Evolutionary conservation across 2,329 filamentous ascomycete species (phyloP).

Genomic region (Fragosphaeria purpurea): DNA sequence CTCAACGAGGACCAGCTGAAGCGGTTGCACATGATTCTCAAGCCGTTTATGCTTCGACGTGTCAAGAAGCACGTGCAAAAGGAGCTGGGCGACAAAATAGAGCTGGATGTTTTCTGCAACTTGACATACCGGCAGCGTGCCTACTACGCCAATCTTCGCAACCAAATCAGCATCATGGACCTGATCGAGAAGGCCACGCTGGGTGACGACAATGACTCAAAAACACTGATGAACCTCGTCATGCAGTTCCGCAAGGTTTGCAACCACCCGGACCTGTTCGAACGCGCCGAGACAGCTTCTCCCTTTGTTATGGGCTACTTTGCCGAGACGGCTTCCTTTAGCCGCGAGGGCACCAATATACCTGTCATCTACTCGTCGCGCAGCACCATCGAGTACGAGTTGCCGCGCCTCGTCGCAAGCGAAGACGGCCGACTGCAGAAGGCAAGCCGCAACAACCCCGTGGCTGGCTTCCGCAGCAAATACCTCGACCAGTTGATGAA

Average conservation of each 20-base stretch:
- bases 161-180: constrained; percentile 98
- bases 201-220: constrained; percentile 88
- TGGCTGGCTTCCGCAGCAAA: constrained; percentile 70
- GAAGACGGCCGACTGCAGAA: constrained; percentile 67
- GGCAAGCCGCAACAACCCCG: constrained; percentile 60
- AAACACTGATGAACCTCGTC: constrained; percentile 95
- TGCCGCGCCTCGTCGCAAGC: constrained; percentile 77
- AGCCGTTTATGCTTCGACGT: constrained; percentile 98
- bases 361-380: constrained; percentile 79
- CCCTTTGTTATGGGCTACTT: constrained; percentile 78
- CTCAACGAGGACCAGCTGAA: constrained; percentile 96
- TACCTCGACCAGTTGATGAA: constrained; percentile 78
- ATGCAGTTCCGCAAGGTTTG: constrained; percentile 99
- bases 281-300: constrained; percentile 83
- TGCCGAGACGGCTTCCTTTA: constrained; percentile 89
- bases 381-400: constrained; percentile 71
- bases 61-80: constrained; percentile 99
- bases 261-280: constrained; percentile 95
- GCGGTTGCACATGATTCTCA: constrained; percentile 95
- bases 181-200: constrained; percentile 93
- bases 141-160: constrained; percentile 83
- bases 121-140: constrained; percentile 92
- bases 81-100: constrained; percentile 97
- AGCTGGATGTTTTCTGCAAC: constrained; percentile 91
- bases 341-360: constrained; percentile 75